Evolutionary conservation across 495 filamentous ascomycete genomes (phyloP).

Genomic region (Baudoinia panamericana): DNA sequence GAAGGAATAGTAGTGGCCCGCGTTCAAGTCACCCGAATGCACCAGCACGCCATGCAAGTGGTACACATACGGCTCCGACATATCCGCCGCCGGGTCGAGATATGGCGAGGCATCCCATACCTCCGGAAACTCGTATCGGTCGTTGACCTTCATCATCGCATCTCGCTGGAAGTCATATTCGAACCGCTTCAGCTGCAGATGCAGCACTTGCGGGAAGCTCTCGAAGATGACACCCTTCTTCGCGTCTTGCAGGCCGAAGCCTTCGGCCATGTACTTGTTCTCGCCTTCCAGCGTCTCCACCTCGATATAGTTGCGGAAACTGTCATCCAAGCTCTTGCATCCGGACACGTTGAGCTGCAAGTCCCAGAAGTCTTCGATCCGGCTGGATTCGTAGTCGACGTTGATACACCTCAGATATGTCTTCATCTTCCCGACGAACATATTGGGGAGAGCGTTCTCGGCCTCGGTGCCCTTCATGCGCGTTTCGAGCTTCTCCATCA

Average conservation of each 20-base stretch:
- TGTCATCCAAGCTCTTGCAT: conserved; percentile 83
- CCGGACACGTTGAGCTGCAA: conserved; percentile 93
- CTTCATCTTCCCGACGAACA: conserved; percentile 94
- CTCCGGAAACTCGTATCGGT: conserved; percentile 93
- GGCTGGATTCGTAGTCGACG: conserved; percentile 88
- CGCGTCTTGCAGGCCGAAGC: conserved; percentile 86
- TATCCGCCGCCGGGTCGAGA: conserved; percentile 74
- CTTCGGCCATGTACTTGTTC: conserved; percentile 91
- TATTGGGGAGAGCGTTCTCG: conserved; percentile 76
- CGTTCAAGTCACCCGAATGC: conserved; percentile 90
- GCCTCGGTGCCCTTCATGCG: conserved; percentile 95
- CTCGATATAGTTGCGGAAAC: conserved; percentile 89
- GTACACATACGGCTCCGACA: conserved; percentile 78
- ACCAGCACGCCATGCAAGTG: conserved; percentile 91
- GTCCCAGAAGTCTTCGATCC: conserved; percentile 97
- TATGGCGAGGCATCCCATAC: conserved; percentile 82
- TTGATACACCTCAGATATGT: conserved; percentile 98
- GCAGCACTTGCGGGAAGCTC: conserved; percentile 85
- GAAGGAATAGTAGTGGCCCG: conserved; percentile 98
- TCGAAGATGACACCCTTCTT: conserved; percentile 96
- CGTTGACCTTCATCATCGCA: conserved; percentile 98
- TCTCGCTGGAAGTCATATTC: conserved; percentile 93
- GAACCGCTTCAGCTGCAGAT: conserved; percentile 94
- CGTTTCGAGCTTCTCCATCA: conserved; percentile 92
- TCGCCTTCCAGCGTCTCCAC: conserved; percentile 95